These are phyloP conservation scores for Fusarium duplospermum DNA, from an alignment of 2,329 filamentous ascomycete genomes.

Conservation along the genomic window DNA sequence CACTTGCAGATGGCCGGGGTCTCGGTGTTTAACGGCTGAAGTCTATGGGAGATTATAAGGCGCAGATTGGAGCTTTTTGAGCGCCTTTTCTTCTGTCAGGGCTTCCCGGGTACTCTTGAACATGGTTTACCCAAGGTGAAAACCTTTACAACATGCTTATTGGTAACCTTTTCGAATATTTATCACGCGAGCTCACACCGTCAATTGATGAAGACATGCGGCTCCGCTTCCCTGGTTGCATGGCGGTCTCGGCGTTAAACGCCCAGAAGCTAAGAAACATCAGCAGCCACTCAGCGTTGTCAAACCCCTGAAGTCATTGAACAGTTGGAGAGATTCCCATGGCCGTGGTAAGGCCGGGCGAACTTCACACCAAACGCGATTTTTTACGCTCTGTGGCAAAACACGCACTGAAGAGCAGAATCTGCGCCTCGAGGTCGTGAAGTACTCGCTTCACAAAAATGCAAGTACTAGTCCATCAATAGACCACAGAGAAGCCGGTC, in stretches of 20 bases:
- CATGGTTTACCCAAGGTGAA: neutral
- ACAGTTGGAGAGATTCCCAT: slow-evolving; percentile 23
- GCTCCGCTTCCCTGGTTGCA: slow-evolving; percentile 9
- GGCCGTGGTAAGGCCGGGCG: slow-evolving; percentile 33
- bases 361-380: slow-evolving; percentile 17
- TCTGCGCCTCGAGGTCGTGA: neutral
- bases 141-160: neutral
- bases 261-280: slow-evolving; percentile 27
- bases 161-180: neutral
- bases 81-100: neutral
- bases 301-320: slow-evolving; percentile 23
- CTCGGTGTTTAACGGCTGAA: neutral
- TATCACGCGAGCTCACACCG: neutral
- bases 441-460: neutral
- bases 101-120: neutral
- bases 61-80: neutral
- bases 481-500: neutral
- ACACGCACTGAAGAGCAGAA: neutral
- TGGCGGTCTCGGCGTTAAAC: slow-evolving; percentile 14
- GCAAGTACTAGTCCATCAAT: neutral
- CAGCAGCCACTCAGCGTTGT: slow-evolving; percentile 27
- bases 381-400: slow-evolving; percentile 1
- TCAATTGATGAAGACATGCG: neutral
- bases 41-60: neutral
- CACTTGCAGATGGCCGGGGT: neutral